phyloP scores from a whole-genome alignment of 1,139 yeast genomes.

The Taphrina wiesneri region DNA sequence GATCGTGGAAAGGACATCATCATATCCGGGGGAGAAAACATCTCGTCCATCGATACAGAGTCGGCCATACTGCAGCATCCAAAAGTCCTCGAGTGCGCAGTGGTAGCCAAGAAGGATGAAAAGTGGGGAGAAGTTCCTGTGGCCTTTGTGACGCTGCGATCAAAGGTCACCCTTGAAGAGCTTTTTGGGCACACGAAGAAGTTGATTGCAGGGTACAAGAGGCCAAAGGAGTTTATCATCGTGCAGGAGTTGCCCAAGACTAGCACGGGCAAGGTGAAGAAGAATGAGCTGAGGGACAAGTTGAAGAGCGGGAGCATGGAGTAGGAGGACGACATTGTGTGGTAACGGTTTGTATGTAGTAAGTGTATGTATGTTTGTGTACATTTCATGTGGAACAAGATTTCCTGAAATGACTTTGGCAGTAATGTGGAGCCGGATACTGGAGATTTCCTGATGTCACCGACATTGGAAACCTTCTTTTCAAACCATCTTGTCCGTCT shows the following conservation, averaged over 20 bases:
- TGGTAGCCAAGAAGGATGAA: conserved; percentile 47
- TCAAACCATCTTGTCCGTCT: no score
- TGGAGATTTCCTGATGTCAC: conserved; percentile 5
- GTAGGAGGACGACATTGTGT: background rate
- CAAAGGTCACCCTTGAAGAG: conserved; percentile 14
- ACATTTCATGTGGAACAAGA: background rate
- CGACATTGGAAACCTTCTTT: no score
- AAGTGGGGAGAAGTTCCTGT: conserved; percentile 48
- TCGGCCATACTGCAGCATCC: conserved; percentile 56
- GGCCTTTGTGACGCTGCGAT: conserved; percentile 42
- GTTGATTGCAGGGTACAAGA: conserved; percentile 40
- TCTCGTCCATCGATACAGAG: conserved; percentile 76
- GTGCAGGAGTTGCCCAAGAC: conserved; percentile 42
- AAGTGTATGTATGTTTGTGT: background rate
- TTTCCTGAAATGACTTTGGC: background rate
- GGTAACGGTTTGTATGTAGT: background rate
- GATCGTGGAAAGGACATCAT: conserved; percentile 80
- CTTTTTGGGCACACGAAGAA: conserved; percentile 20
- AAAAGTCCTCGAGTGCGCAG: conserved; percentile 47
- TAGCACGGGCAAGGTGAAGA: conserved; percentile 34
- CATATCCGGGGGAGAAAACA: conserved; percentile 79
- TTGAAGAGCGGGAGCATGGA: background rate
- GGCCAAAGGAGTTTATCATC: conserved; percentile 38
- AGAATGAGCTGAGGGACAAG: conserved; percentile 29
- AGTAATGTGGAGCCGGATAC: background rate